Conservation (phyloP, 1,139 yeast genomes). For the Pichia sp. region DNA sequence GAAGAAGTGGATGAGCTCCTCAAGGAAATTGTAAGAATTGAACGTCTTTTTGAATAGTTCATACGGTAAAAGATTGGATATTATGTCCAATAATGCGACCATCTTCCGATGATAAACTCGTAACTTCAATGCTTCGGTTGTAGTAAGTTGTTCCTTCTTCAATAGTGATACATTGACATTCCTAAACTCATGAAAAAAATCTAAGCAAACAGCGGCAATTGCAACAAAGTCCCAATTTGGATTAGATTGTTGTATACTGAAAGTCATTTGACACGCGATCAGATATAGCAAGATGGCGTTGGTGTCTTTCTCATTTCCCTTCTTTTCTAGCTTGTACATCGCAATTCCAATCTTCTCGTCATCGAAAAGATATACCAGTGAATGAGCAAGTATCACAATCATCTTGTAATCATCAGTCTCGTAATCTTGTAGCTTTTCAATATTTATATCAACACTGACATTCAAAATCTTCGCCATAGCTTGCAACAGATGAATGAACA, state of each 20-base stretch:
- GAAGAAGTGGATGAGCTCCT: constrained; percentile 38
- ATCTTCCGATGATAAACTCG: constrained; percentile 18
- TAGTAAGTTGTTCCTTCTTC: neutral
- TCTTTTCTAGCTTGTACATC: constrained; percentile 5
- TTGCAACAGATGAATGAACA: constrained; percentile 3
- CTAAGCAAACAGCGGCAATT: constrained; percentile 21
- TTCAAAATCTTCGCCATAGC: constrained; percentile 4
- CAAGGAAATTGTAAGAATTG: constrained; percentile 43
- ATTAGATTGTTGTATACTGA: constrained; percentile 1
- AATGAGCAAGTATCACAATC: constrained; percentile 5
- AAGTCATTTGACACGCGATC: constrained; percentile 8
- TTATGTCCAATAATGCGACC: constrained; percentile 37
- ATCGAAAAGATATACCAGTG: constrained; percentile 2
- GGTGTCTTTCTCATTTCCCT: neutral
- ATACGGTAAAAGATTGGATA: constrained; percentile 44
- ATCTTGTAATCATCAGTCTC: constrained; percentile 2
- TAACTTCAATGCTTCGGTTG: too few relatives aligned
- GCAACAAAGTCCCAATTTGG: constrained; percentile 6
- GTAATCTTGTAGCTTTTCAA: constrained; percentile 1
- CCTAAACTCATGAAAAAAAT: constrained; percentile 29
- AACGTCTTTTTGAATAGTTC: constrained; percentile 48
- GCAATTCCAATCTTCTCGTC: constrained; percentile 9
- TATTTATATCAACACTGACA: constrained; percentile 2
- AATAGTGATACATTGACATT: constrained; percentile 12
- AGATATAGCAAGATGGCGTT: constrained; percentile 2